Percentiles rank a stretch among this genome's conserved stretches.
phyloP scores from a whole-genome alignment of 1,284 basidiomycete species.

The Ganoderma sinense region DNA sequence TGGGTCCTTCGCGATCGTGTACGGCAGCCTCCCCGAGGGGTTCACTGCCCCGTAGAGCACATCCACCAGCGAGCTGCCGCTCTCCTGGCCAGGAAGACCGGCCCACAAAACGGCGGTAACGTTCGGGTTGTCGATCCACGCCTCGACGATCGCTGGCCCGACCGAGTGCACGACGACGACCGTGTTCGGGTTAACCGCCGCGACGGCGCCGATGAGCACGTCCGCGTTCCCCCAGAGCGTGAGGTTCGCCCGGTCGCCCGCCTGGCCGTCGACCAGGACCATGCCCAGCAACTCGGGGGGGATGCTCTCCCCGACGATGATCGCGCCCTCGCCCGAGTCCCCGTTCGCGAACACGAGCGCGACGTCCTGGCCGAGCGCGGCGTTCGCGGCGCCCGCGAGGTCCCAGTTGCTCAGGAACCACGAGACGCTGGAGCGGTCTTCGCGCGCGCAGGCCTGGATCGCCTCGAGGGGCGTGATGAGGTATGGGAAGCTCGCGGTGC shows the following conservation, averaged over 20 bases:
- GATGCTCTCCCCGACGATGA: not conserved
- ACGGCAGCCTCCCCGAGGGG: conserved; percentile 80
- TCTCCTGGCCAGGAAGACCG: conserved; percentile 78
- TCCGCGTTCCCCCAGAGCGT: conserved; percentile 51
- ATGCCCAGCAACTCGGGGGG: not conserved
- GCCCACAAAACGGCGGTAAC: conserved; percentile 78
- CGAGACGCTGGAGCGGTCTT: conserved; percentile 56
- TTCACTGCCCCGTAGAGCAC: conserved; percentile 77
- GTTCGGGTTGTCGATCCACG: conserved; percentile 83
- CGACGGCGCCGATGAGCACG: conserved; percentile 3
- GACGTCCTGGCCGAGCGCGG: conserved; percentile 61
- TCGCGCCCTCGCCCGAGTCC: conserved; percentile 72
- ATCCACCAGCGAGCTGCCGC: conserved; percentile 79
- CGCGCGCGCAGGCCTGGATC: conserved; percentile 66
- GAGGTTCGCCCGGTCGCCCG: conserved; percentile 83
- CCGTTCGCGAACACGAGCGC: conserved; percentile 79
- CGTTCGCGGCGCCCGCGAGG: conserved; percentile 53
- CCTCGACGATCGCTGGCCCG: conserved; percentile 76
- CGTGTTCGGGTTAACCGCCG: conserved; percentile 69
- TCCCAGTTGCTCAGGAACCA: conserved; percentile 76
- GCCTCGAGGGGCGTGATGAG: conserved; percentile 74
- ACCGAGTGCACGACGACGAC: conserved; percentile 82
- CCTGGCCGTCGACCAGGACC: not conserved
- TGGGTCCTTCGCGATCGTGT: conserved; percentile 77
- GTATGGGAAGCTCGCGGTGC: conserved; percentile 66